These are phyloP conservation scores for Fusarium succisae DNA, from an alignment of 2,329 filamentous ascomycete species.

Conservation along the genomic window DNA sequence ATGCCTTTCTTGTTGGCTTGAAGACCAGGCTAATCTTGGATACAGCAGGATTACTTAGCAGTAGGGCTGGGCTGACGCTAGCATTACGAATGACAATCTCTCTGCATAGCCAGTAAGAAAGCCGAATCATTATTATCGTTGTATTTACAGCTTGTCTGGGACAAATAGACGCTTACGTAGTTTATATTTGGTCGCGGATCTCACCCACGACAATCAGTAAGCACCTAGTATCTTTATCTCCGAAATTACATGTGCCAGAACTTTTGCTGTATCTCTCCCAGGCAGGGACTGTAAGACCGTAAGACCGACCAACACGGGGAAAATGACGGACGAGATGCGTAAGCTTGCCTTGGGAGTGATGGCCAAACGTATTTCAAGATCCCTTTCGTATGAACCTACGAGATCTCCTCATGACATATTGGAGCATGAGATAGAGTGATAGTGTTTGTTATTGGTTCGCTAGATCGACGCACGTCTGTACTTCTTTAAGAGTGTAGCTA, in stretches of 20 bases:
- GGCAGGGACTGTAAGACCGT: background rate
- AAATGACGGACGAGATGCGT: background rate
- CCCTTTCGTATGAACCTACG: rapidly evolving
- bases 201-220: rapidly evolving
- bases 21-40: background rate
- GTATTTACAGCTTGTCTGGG: background rate
- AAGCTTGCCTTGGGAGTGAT: background rate
- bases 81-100: background rate
- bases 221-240: background rate
- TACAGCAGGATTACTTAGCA: too few species aligned
- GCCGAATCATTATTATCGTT: background rate
- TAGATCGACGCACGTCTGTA: background rate
- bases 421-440: background rate
- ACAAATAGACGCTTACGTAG: background rate
- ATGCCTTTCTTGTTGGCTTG: too few species aligned
- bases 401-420: background rate
- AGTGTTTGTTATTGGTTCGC: rapidly evolving
- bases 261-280: rapidly evolving
- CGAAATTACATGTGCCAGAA: background rate
- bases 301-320: background rate
- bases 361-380: rapidly evolving
- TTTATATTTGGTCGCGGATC: background rate
- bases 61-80: background rate
- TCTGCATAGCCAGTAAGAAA: background rate
- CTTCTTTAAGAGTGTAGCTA: rapidly evolving